Percentiles rank a stretch among this genome's conserved stretches.
Conservation (phyloP, 371 early-diverging fungal genomes). For the Mortierella sp. region DNA sequence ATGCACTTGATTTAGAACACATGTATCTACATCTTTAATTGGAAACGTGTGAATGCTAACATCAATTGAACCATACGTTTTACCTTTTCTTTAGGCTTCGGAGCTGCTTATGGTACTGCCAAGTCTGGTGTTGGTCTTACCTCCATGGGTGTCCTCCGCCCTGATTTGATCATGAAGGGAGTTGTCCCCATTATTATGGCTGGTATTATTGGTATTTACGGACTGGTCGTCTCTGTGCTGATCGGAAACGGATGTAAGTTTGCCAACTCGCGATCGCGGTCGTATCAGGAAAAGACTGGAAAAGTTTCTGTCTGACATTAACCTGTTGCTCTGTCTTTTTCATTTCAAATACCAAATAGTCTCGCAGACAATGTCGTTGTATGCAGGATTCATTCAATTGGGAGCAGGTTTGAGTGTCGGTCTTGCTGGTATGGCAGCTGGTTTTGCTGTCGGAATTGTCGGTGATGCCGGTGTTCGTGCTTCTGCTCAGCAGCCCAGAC, state of each 20-base stretch:
- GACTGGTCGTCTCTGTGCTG: constrained; percentile 88
- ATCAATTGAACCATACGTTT: neutral
- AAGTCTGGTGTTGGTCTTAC: constrained; percentile 92
- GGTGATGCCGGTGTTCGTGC: constrained; percentile 92
- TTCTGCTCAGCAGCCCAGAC: constrained; percentile 74
- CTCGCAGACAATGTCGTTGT: constrained; percentile 71
- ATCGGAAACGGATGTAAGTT: constrained; percentile 81
- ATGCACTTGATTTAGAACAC: neutral
- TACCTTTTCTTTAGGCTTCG: constrained; percentile 75
- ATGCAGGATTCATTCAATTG: constrained; percentile 85
- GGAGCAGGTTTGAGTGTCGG: constrained; percentile 92
- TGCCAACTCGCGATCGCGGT: no score
- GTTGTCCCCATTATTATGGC: constrained; percentile 94
- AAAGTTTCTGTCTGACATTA: neutral
- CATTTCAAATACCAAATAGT: constrained; percentile 30
- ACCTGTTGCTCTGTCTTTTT: neutral
- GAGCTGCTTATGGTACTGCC: constrained; percentile 95
- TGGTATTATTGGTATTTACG: constrained; percentile 95
- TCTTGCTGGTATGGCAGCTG: constrained; percentile 89
- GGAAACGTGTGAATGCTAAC: neutral
- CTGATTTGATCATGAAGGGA: constrained; percentile 90
- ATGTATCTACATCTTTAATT: neutral
- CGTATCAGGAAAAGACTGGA: no score
- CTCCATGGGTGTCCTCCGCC: constrained; percentile 89
- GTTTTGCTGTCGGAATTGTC: constrained; percentile 92